Evolutionary conservation across 2,329 filamentous ascomycete genomes (phyloP).

Genomic region (Ceratocystis papillata): DNA sequence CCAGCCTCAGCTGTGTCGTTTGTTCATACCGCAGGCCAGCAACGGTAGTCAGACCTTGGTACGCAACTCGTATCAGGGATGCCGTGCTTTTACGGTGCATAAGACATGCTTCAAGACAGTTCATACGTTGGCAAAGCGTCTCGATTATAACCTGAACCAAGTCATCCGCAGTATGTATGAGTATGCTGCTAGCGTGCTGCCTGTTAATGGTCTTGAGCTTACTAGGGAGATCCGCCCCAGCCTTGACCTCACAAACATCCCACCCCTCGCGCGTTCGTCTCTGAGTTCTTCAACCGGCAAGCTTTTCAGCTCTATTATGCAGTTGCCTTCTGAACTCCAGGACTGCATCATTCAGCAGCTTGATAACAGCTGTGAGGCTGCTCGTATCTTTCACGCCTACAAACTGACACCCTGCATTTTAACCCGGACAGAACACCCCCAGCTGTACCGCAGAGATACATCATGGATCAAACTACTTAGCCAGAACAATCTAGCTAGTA

Average conservation of each 20-base stretch:
- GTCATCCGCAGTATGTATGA: constrained; percentile 1
- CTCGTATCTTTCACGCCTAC: not conserved
- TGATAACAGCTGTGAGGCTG: not conserved
- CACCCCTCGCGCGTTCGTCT: not conserved
- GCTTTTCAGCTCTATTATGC: not conserved
- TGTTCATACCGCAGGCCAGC: not conserved
- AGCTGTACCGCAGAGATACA: not conserved
- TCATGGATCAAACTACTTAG: not conserved
- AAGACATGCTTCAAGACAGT: constrained; percentile 14
- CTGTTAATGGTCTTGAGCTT: not conserved
- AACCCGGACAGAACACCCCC: not conserved
- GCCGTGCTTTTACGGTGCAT: not conserved
- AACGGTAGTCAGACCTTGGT: not conserved
- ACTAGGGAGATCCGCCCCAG: not conserved
- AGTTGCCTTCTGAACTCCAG: not conserved
- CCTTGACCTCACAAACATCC: not conserved
- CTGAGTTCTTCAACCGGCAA: not conserved
- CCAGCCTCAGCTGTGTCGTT: not conserved
- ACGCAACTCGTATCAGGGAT: not conserved
- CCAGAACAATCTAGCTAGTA: not conserved
- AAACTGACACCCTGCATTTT: not conserved
- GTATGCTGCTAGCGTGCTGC: not conserved
- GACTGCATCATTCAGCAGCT: not conserved
- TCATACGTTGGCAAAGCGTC: not conserved
- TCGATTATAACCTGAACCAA: not conserved